These are phyloP conservation scores for Porcisia hertigi DNA, from an alignment of 208 protist species.

Conservation along the genomic window DNA sequence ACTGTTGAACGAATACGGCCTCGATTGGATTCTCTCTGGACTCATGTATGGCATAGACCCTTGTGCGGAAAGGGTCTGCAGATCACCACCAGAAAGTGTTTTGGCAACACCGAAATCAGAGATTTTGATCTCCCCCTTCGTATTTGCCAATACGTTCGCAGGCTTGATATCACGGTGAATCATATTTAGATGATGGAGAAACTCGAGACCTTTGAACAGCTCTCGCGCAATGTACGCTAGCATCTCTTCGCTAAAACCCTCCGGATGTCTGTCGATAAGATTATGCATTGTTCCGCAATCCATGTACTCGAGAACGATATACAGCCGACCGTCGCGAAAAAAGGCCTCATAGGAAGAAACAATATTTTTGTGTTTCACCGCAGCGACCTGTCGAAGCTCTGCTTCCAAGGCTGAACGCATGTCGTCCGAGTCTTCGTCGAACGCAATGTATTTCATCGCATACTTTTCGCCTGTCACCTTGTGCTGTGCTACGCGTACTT, in stretches of 20 bases:
- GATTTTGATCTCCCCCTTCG: conserved; percentile 95
- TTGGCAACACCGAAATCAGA: conserved; percentile 97
- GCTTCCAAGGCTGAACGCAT: conserved; percentile 68
- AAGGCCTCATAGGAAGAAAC: conserved; percentile 91
- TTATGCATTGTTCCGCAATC: conserved; percentile 88
- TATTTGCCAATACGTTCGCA: conserved; percentile 96
- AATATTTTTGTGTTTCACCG: conserved; percentile 87
- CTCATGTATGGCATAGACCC: conserved; percentile 95
- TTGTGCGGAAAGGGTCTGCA: conserved; percentile 84
- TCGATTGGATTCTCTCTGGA: conserved; percentile 89
- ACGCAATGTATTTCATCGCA: conserved; percentile 86
- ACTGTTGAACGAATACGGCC: conserved; percentile 89
- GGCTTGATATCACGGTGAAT: conserved; percentile 97
- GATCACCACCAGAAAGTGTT: conserved; percentile 72
- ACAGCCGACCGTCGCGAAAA: conserved; percentile 85
- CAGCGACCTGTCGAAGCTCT: conserved; percentile 81
- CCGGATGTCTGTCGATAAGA: conserved; percentile 70
- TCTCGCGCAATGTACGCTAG: conserved; percentile 85
- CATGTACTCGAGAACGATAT: conserved; percentile 93
- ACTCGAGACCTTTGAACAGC: conserved; percentile 81
- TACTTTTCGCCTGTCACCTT: conserved; percentile 72
- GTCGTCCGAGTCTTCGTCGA: conserved; percentile 76
- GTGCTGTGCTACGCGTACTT: conserved; percentile 84
- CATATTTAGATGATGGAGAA: conserved; percentile 85
- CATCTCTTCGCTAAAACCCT: conserved; percentile 76